A percentile compares a stretch with the other conserved stretches of the same genome.
Evolutionary conservation across 2,329 filamentous ascomycete genomes (phyloP).

Genomic region (Thielaviopsis musarum): DNA sequence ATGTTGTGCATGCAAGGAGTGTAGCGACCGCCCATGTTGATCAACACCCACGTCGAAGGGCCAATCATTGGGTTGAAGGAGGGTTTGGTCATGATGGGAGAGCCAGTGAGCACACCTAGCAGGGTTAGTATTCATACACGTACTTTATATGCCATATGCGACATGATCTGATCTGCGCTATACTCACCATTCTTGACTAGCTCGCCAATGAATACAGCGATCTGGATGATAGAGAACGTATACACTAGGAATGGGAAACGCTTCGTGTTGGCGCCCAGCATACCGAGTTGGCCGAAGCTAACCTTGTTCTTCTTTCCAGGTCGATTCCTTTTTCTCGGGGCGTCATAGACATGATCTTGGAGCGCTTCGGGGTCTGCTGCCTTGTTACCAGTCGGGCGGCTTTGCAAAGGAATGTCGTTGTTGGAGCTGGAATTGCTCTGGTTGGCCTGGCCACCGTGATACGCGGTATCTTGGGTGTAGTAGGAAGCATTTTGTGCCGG

Average conservation of each 20-base stretch:
- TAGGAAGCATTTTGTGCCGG: slow-evolving; percentile 19
- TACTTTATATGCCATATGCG: too few relatives aligned
- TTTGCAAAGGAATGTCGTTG: slow-evolving; percentile 42
- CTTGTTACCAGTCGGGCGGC: slow-evolving; percentile 20
- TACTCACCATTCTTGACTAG: slow-evolving; percentile 64
- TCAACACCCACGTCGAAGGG: slow-evolving; percentile 73
- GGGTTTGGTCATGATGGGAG: slow-evolving; percentile 63
- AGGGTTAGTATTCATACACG: slow-evolving; percentile 10
- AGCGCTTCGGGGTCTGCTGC: slow-evolving; percentile 26
- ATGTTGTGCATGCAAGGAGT: slow-evolving; percentile 89
- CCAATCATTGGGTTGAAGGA: slow-evolving; percentile 96
- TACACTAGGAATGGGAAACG: slow-evolving; percentile 69
- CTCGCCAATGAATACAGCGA: slow-evolving; percentile 78
- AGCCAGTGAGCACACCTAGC: slow-evolving; percentile 57
- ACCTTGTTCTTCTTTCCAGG: slow-evolving; percentile 26
- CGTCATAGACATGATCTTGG: slow-evolving; percentile 46
- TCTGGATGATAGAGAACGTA: slow-evolving; percentile 56
- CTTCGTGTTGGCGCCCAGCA: slow-evolving; percentile 38
- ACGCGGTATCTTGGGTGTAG: slow-evolving; percentile 26
- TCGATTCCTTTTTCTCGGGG: slow-evolving; percentile 22
- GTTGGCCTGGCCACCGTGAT: slow-evolving; percentile 20
- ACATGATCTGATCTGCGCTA: not conserved
- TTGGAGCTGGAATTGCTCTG: slow-evolving; percentile 19
- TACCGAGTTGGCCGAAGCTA: slow-evolving; percentile 41
- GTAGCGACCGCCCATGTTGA: slow-evolving; percentile 93